These are phyloP conservation scores for Aurantiochytrium sp. DNA, from an alignment of 108 stramenopile genomes.

Conservation along the genomic window DNA sequence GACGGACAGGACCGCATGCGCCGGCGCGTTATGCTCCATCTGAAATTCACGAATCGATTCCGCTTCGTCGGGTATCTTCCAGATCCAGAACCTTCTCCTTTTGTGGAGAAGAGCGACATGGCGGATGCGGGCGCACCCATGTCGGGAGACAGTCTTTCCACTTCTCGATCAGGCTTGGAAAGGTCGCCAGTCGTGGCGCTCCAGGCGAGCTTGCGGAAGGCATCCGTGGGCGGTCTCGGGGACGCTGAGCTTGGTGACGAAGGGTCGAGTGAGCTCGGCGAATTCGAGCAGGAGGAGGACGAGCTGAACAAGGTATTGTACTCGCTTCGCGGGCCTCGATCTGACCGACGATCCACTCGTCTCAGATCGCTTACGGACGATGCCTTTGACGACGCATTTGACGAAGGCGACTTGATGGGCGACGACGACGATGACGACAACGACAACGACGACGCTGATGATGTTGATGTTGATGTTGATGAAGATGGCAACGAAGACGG, in stretches of 20 bases:
- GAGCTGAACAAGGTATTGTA: neutral
- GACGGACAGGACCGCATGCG: neutral
- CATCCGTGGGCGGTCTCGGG: too few species aligned
- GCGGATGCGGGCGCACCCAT: too few species aligned
- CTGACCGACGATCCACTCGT: neutral
- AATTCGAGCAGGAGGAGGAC: neutral
- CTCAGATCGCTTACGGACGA: neutral
- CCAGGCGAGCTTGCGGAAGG: too few species aligned
- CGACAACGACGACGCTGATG: neutral
- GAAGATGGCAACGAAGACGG: too few species aligned
- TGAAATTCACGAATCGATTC: neutral
- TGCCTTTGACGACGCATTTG: neutral
- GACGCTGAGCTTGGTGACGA: neutral
- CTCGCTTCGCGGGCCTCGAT: neutral
- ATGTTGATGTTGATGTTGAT: neutral
- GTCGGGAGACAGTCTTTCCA: too few species aligned
- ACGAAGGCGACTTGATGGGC: too few species aligned
- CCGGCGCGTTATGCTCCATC: neutral
- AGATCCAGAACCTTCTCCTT: neutral
- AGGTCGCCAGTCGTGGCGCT: too few species aligned
- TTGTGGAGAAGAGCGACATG: neutral
- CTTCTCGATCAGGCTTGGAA: too few species aligned
- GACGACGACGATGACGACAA: neutral
- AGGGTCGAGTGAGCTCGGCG: too few species aligned
- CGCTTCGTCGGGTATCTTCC: neutral